Base-by-base conservation (phyloP, 768 basidiomycete species). In the Pleurotus salmoneostramineus region DNA sequence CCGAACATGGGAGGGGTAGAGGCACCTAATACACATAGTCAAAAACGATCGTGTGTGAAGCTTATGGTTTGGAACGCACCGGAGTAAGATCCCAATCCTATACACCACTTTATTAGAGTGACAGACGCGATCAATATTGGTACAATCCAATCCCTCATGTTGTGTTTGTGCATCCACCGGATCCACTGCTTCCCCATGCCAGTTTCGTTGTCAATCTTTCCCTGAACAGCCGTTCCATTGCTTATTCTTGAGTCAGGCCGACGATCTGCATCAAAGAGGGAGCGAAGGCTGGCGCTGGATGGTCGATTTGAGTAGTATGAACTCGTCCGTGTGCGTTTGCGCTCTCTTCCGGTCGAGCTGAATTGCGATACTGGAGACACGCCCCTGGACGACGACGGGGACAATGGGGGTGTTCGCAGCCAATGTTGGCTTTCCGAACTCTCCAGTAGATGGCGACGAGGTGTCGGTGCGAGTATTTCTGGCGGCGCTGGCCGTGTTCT, bases 1-100 rank as follows among this genome's bases (percentile, higher is more conserved):
- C 94, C 94, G 62, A 81, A 92, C 85, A 94, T 87, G 0, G 92
- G 93, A 0, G 93, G 89, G 2, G 83, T 82, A 33, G 68, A 76
- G 61, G 82, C 69, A 5, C 93, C 93, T 92, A 36, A 35, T 43
- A 8, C 14, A 21, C 50, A 33, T 54, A 49, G 40, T n/a, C 42
- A 46, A 3, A 27, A 27, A 27, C 49, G 34, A 50, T 14, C 62
- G 15, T 10, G 33, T 11, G 10, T 8, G 31, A 50, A 31, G 46
- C 37, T 43, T 47, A 27, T 8, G 37, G 17, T n/a, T 17, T 3
- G n/a, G 15, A 33, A 72, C 87, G 57, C 60, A 91, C 93, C 93
- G 34, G 92, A 94, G 72, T 94, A 95, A 15, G 84, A 81, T 12
- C 89, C 91, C 32, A 95, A 64, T 11, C 91, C 87, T 33, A 91